phyloP scores from a whole-genome alignment of 1,284 basidiomycete genomes.

The Rhodofomes roseus region DNA sequence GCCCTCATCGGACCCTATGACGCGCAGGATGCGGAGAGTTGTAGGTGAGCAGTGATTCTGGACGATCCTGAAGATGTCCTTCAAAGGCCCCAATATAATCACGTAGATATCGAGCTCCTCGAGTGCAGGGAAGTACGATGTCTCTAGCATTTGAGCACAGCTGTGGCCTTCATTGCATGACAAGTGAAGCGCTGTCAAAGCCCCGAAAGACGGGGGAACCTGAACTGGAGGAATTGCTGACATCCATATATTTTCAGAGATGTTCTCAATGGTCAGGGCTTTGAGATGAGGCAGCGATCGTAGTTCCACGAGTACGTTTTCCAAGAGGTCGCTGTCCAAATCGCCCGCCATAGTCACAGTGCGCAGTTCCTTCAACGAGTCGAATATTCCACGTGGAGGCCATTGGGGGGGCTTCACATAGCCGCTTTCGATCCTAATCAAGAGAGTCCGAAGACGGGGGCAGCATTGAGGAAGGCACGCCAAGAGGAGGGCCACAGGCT shows the following conservation, averaged over 20 bases:
- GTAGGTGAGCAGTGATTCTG: neutral
- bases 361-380: neutral
- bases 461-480: neutral
- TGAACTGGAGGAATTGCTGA: neutral
- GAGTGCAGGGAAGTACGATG: neutral
- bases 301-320: neutral
- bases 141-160: neutral
- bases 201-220: neutral
- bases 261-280: neutral
- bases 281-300: neutral
- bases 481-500: neutral
- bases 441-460: neutral
- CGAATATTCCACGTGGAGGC: neutral
- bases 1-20: neutral
- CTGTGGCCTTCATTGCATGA: neutral
- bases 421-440: neutral
- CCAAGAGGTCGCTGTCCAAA: neutral
- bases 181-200: neutral
- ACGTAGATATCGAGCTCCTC: neutral
- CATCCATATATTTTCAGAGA: neutral
- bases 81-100: neutral
- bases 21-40: neutral
- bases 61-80: neutral
- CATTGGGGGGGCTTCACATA: neutral
- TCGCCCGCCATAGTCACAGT: neutral